phyloP scores from a whole-genome alignment of 208 protist genomes.

The Novymonas esmeraldas region DNA sequence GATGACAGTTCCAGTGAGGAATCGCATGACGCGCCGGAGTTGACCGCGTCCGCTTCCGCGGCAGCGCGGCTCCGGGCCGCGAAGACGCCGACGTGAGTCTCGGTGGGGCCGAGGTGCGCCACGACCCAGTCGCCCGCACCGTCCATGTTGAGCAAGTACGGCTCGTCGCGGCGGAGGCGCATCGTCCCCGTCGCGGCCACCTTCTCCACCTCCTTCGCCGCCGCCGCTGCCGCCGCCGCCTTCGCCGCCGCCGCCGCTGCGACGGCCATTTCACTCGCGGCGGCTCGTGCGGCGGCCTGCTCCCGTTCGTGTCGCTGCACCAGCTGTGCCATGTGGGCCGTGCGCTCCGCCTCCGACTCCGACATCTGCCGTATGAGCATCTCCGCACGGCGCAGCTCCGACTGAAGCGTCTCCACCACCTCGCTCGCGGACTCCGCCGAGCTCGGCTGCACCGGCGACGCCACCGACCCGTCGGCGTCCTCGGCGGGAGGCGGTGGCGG shows the following conservation, averaged over 20 bases:
- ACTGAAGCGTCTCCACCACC: slow-evolving; percentile 41
- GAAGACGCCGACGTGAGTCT: slow-evolving; percentile 46
- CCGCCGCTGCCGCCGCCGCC: slow-evolving; percentile 6
- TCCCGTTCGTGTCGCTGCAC: slow-evolving; percentile 23
- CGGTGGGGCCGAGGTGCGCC: slow-evolving; percentile 40
- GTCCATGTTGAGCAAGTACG: slow-evolving; percentile 79
- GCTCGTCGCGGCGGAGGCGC: slow-evolving; percentile 35
- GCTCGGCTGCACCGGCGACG: too few relatives aligned
- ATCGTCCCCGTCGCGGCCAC: slow-evolving; percentile 28
- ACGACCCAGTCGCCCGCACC: slow-evolving; percentile 74
- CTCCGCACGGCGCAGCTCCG: slow-evolving; percentile 59
- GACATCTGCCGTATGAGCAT: slow-evolving; percentile 66
- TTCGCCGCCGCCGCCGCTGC: slow-evolving; percentile 9
- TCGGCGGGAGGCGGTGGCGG: too few relatives aligned
- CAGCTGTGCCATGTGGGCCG: slow-evolving; percentile 23
- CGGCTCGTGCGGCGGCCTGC: slow-evolving; percentile 17
- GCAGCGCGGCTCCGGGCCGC: neutral
- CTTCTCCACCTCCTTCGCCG: slow-evolving; percentile 19
- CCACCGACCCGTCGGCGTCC: too few relatives aligned
- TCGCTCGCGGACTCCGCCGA: slow-evolving; percentile 1
- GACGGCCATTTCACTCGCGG: neutral
- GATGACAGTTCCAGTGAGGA: slow-evolving; percentile 20
- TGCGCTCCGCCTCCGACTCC: slow-evolving; percentile 31
- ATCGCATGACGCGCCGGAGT: slow-evolving; percentile 15
- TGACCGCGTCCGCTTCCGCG: too few relatives aligned